Conservation (phyloP, 768 basidiomycete species). For the Hirschioporus abietinus region DNA sequence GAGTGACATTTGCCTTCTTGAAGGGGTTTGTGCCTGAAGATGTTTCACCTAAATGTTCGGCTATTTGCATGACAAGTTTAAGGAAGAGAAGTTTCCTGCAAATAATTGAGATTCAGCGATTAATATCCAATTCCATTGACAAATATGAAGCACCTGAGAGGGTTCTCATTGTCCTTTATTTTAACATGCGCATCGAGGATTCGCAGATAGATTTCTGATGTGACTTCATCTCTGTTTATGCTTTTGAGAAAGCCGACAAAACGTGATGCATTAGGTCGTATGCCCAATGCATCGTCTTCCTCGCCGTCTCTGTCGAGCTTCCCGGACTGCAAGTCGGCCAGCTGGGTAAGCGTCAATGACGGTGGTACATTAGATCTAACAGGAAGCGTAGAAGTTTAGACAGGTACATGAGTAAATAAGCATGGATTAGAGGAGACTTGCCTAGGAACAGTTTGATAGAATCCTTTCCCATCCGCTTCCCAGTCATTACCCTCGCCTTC, state of each 20-base stretch:
- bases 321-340: conserved; percentile 31
- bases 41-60: conserved; percentile 55
- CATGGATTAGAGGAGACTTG: conserved; percentile 26
- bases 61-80: conserved; percentile 80
- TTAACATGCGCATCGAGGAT: conserved; percentile 61
- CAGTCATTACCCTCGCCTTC: conserved; percentile 45
- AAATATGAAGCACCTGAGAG: conserved; percentile 39
- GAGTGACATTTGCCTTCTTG: conserved; percentile 45
- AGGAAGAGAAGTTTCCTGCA: conserved; percentile 64
- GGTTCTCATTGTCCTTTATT: conserved; percentile 32
- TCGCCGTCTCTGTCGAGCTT: conserved; percentile 43
- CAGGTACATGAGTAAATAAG: neutral
- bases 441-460: conserved; percentile 38
- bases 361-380: conserved; percentile 21
- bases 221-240: conserved; percentile 63
- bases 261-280: conserved; percentile 72
- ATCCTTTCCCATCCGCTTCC: conserved; percentile 51
- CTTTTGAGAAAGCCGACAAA: conserved; percentile 62
- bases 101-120: conserved; percentile 2
- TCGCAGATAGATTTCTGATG: conserved; percentile 67
- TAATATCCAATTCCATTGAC: neutral
- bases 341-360: conserved; percentile 36
- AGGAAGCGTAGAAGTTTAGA: conserved; percentile 10
- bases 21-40: conserved; percentile 53
- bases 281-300: conserved; percentile 53